These are phyloP conservation scores for Peribolospora baueri DNA, from an alignment of 768 basidiomycete genomes.

Conservation along the genomic window DNA sequence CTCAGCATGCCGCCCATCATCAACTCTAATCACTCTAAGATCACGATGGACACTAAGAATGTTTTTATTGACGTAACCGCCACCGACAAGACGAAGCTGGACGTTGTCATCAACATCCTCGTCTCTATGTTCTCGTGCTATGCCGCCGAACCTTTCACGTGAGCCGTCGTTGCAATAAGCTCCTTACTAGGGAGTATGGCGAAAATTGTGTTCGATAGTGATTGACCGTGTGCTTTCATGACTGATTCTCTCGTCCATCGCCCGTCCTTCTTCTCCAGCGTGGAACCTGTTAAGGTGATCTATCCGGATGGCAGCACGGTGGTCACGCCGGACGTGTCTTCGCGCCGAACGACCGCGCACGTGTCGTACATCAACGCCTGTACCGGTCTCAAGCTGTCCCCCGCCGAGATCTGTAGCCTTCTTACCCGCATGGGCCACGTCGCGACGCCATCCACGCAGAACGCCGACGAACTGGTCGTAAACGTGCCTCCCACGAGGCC, in stretches of 20 bases:
- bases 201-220: background rate
- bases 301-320: conserved; percentile 30
- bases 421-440: conserved; percentile 63
- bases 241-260: background rate
- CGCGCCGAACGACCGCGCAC: conserved; percentile 44
- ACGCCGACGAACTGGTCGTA: conserved; percentile 49
- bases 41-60: conserved; percentile 74
- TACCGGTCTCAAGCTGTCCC: conserved; percentile 51
- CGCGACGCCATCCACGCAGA: conserved; percentile 29
- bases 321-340: conserved; percentile 59
- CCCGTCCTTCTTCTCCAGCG: conserved; percentile 25
- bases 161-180: conserved; percentile 18
- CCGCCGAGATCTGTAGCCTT: conserved; percentile 41
- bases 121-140: conserved; percentile 98
- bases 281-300: conserved; percentile 75
- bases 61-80: conserved; percentile 94
- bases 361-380: conserved; percentile 89
- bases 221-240: background rate
- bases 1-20: conserved; percentile 96
- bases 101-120: conserved; percentile 84
- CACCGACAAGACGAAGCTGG: conserved; percentile 85
- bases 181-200: background rate
- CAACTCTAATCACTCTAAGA: conserved; percentile 92
- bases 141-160: conserved; percentile 77
- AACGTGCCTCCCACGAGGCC: conserved; percentile 82